These are phyloP conservation scores for Paramecium pentaurelia DNA, from an alignment of 73 alveolate genomes.

Conservation along the genomic window DNA sequence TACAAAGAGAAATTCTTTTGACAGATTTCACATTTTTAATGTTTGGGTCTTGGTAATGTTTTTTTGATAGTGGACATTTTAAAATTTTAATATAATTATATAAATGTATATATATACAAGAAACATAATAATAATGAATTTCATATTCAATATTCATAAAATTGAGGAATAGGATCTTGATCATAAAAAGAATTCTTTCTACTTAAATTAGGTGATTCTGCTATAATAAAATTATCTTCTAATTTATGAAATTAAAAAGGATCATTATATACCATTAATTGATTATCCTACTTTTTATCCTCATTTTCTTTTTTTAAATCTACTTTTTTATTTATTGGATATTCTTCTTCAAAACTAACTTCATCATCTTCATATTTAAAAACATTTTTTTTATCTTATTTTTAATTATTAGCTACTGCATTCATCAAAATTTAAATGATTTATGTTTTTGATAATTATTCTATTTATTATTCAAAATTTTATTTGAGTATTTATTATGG, in stretches of 20 bases:
- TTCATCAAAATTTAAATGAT: neutral
- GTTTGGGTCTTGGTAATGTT: neutral
- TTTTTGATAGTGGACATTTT: slow-evolving; percentile 14
- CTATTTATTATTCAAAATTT: neutral
- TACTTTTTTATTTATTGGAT: neutral
- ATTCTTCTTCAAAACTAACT: slow-evolving; percentile 16
- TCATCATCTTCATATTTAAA: neutral
- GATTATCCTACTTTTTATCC: neutral
- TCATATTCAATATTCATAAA: neutral
- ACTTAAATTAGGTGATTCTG: neutral
- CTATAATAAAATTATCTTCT: neutral
- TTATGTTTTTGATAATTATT: neutral
- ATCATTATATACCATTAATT: neutral
- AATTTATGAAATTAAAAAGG: neutral
- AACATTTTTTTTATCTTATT: neutral
- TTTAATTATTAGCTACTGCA: neutral
- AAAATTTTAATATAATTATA: neutral
- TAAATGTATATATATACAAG: neutral
- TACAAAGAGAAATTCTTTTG: neutral
- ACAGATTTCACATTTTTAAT: neutral
- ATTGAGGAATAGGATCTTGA: slow-evolving; percentile 9
- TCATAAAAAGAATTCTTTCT: neutral
- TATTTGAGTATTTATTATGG: neutral
- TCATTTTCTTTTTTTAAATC: neutral
- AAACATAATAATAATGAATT: neutral